These are phyloP conservation scores for Discostella stelligeroides DNA, from an alignment of 108 stramenopile genomes.

Conservation along the genomic window DNA sequence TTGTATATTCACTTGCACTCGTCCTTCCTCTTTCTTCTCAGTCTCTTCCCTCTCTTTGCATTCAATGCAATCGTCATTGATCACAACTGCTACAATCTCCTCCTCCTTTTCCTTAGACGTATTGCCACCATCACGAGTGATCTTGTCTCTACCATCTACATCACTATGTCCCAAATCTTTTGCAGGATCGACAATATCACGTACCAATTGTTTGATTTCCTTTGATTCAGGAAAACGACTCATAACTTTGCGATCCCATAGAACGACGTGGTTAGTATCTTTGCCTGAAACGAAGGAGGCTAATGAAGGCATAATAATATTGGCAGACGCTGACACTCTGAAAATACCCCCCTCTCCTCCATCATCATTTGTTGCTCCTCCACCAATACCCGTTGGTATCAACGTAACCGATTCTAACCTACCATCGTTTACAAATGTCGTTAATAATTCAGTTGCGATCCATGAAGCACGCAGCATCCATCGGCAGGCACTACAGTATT, in stretches of 20 bases:
- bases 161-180: constrained; percentile 82
- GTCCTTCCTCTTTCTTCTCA: neutral
- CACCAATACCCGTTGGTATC: constrained; percentile 40
- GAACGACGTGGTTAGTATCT: too few species aligned
- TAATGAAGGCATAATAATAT: constrained; percentile 11
- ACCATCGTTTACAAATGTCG: constrained; percentile 62
- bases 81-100: neutral
- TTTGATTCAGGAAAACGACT: constrained; percentile 83
- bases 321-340: constrained; percentile 14
- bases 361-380: constrained; percentile 32
- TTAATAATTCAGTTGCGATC: constrained; percentile 83
- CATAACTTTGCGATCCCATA: constrained; percentile 60
- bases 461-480: constrained; percentile 83
- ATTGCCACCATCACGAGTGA: neutral
- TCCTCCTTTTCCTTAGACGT: constrained; percentile 7
- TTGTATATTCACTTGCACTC: neutral
- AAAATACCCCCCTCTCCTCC: constrained; percentile 45
- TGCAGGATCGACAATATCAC: constrained; percentile 67
- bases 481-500: constrained; percentile 83
- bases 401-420: constrained; percentile 54
- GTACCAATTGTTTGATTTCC: constrained; percentile 75
- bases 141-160: constrained; percentile 5
- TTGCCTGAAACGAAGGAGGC: too few species aligned
- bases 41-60: constrained; percentile 11
- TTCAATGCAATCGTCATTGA: constrained; percentile 21